Percentiles rank a stretch among this genome's conserved stretches.
phyloP scores from a whole-genome alignment of 768 basidiomycete species.

The Hygrocybe coccinea region DNA sequence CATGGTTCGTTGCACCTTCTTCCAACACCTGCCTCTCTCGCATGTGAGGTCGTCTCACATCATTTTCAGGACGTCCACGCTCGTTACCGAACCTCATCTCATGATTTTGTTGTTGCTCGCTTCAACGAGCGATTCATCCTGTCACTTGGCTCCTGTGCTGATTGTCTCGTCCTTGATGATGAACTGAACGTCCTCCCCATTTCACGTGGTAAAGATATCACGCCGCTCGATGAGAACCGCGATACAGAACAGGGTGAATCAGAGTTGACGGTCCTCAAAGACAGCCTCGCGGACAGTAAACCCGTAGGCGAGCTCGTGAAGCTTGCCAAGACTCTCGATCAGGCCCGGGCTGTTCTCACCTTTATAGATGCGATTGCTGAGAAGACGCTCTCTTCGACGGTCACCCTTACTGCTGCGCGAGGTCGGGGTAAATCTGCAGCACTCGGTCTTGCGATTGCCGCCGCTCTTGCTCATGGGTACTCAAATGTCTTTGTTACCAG shows the following conservation, averaged over 20 bases:
- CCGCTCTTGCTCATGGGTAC: conserved; percentile 89
- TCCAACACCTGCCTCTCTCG: background rate
- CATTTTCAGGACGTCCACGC: conserved; percentile 86
- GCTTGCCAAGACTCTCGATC: conserved; percentile 87
- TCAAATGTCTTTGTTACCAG: conserved; percentile 98
- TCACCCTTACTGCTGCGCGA: conserved; percentile 89
- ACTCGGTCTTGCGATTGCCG: conserved; percentile 89
- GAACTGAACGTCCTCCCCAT: conserved; percentile 97
- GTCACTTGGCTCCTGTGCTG: conserved; percentile 87
- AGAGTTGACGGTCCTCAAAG: conserved; percentile 75
- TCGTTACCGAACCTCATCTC: conserved; percentile 87
- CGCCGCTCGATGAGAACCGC: conserved; percentile 47
- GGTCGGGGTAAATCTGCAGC: conserved; percentile 97
- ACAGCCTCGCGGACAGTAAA: conserved; percentile 73
- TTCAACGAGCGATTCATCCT: conserved; percentile 99
- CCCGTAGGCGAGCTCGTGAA: conserved; percentile 86
- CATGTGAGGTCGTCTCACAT: background rate
- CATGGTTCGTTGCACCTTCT: conserved; percentile 44
- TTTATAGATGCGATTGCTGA: conserved; percentile 92
- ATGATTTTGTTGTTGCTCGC: conserved; percentile 83
- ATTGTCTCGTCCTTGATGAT: conserved; percentile 93
- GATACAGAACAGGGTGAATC: conserved; percentile 41
- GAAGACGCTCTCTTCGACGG: conserved; percentile 90
- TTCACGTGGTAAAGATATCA: conserved; percentile 90
- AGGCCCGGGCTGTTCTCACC: conserved; percentile 89